phyloP scores from a whole-genome alignment of 192 early-diverging fungal genomes.

The Entomortierella beljakovae region DNA sequence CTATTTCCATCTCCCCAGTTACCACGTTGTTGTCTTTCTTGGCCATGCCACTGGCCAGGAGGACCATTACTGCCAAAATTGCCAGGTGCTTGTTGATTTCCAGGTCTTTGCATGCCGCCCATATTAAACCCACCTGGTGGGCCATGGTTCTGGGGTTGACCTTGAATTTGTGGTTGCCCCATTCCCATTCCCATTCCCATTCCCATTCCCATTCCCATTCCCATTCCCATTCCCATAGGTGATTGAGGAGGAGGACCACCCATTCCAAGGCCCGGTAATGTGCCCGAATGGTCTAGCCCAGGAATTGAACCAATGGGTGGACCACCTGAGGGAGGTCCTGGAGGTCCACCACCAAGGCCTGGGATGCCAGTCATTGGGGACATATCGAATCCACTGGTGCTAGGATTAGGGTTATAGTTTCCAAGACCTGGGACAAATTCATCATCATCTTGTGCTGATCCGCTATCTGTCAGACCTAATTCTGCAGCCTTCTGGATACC shows the following conservation, averaged over 20 bases:
- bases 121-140: slow-evolving; percentile 7
- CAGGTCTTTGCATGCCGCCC: slow-evolving; percentile 32
- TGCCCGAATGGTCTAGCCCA: slow-evolving; percentile 24
- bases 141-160: slow-evolving; percentile 1
- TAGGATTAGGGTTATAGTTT: slow-evolving; percentile 21
- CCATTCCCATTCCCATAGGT: slow-evolving; percentile 5
- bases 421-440: slow-evolving; percentile 54
- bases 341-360: slow-evolving; percentile 39
- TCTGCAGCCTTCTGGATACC: slow-evolving; percentile 63
- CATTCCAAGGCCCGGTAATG: slow-evolving; percentile 44
- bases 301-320: slow-evolving; percentile 34
- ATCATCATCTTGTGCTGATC: slow-evolving; percentile 53
- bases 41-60: slow-evolving; percentile 30
- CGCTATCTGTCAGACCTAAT: slow-evolving; percentile 50
- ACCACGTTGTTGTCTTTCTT: slow-evolving; percentile 23
- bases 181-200: background rate
- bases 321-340: slow-evolving; percentile 16
- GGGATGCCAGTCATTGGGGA: slow-evolving; percentile 43
- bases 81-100: slow-evolving; percentile 14
- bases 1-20: slow-evolving; percentile 16
- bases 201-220: background rate
- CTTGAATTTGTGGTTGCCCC: background rate
- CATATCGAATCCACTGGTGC: slow-evolving; percentile 34
- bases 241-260: slow-evolving; percentile 28
- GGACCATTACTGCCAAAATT: slow-evolving; percentile 6